Evolutionary conservation across 2,329 filamentous ascomycete genomes (phyloP), one percentile per base, ranked within the genome.

Genomic region (Sphaerostilbella broomeana): DNA sequence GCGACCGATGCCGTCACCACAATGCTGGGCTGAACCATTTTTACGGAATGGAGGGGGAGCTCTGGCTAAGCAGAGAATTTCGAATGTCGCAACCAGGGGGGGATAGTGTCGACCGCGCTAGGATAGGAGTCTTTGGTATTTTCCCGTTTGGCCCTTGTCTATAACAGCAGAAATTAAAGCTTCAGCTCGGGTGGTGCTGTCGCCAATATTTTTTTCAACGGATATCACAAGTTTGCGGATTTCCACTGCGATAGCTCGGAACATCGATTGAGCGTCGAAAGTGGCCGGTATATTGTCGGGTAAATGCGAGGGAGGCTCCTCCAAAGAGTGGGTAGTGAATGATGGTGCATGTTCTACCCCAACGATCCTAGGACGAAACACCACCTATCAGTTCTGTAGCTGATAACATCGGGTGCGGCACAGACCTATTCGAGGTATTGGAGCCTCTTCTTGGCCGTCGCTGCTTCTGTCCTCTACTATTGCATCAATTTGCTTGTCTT

Each of bases 1-100:
- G 75, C 76, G 56, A 77, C 70, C 42, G 75, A 75, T 59, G 76
- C 73, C 58, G 75, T 77, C 60, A 76, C 70, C 57, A 79, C 57
- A 49, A 69, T 75, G 47, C 65, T 68, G 46, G 69, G 63, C 59
- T 73, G 69, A 47, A 73, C 63, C 65, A 68, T 68, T 42, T 48
- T 41, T 53, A 8, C 25, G 20, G 40, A 34, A 29, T 42, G 34
- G 35, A 33, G 28, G 40, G 35, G 40, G 24, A 33, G 22, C 15
- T 24, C n/a, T 5, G 22, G 31, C 15, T 8, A 12, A 19, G 10
- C 15, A 25, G 20, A 19, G 33, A 30, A 30, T 30, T 17, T n/a
- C 22, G 27, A 24, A 22, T 32, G 22, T 29, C 34, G 31, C 31
- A 29, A 31, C 35, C 27, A 26, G 31, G 33, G 35, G 38, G 30